Percentiles rank a stretch among this genome's conserved stretches.
Evolutionary conservation across 1,284 basidiomycete species (phyloP).

Genomic region (Singerocomus inundabilis): DNA sequence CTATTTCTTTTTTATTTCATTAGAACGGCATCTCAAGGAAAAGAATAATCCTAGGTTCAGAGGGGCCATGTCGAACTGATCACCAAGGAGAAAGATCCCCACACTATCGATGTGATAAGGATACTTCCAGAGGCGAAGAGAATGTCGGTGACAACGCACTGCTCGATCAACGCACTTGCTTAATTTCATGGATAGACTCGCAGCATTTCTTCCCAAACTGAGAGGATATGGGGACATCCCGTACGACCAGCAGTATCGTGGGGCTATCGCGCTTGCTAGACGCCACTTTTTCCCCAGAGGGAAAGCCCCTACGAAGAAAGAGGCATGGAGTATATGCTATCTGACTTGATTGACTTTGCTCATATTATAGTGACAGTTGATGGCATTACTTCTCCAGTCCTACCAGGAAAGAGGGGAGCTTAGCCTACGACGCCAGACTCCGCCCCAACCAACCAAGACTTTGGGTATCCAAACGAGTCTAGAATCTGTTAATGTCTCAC

Average conservation of each 20-base stretch:
- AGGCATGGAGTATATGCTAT: slow-evolving; percentile 14
- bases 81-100: slow-evolving; percentile 17
- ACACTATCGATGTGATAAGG: slow-evolving; percentile 22
- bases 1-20: not conserved
- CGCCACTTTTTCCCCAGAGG: slow-evolving; percentile 33
- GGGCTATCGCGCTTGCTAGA: slow-evolving; percentile 29
- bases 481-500: not conserved
- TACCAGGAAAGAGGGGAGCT: slow-evolving; percentile 27
- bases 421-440: slow-evolving; percentile 1
- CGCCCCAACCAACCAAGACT: slow-evolving; percentile 11
- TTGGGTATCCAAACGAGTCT: slow-evolving; percentile 27
- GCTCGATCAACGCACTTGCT: not conserved
- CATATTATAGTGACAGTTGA: slow-evolving; percentile 20
- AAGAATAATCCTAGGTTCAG: slow-evolving; percentile 21
- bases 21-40: not conserved
- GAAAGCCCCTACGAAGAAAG: slow-evolving; percentile 24
- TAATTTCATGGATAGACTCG: slow-evolving; percentile 21
- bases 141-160: slow-evolving; percentile 19
- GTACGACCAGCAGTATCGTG: slow-evolving; percentile 29
- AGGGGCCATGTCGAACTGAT: slow-evolving; percentile 28
- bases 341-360: slow-evolving; percentile 3
- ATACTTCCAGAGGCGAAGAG: slow-evolving; percentile 28
- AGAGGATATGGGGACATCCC: slow-evolving; percentile 32
- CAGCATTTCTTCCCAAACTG: slow-evolving; percentile 31
- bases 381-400: slow-evolving; percentile 26